These are phyloP conservation scores for Beauveria australis DNA, from an alignment of 2,329 filamentous ascomycete species.

Conservation along the genomic window DNA sequence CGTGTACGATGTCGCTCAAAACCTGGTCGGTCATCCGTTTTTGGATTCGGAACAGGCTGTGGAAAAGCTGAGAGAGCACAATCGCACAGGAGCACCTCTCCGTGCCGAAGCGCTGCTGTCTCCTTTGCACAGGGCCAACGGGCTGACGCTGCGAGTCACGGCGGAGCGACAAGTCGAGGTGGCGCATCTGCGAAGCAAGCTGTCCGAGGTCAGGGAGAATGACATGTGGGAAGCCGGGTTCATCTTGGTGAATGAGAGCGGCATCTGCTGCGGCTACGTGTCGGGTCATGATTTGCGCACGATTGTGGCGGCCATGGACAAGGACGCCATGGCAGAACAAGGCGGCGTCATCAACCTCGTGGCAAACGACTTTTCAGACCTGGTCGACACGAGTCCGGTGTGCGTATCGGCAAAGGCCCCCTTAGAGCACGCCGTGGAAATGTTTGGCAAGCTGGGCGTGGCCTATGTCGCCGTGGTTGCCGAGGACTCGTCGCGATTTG, in stretches of 20 bases:
- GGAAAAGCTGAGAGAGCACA: constrained; percentile 20
- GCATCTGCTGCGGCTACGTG: constrained; percentile 46
- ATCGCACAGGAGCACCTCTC: constrained; percentile 33
- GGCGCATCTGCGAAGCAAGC: not conserved
- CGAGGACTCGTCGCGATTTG: constrained; percentile 39
- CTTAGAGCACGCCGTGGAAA: constrained; percentile 50
- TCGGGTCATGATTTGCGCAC: constrained; percentile 46
- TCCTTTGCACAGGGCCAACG: not conserved
- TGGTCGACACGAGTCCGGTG: constrained; percentile 47
- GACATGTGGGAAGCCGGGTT: constrained; percentile 42
- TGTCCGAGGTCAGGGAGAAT: constrained; percentile 21
- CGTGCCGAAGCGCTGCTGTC: not conserved
- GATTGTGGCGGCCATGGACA: constrained; percentile 29
- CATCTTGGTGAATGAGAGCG: constrained; percentile 40
- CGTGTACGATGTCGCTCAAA: constrained; percentile 53
- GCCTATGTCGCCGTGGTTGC: constrained; percentile 45
- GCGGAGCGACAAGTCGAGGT: not conserved
- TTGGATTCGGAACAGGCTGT: constrained; percentile 43
- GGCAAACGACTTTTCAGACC: constrained; percentile 29
- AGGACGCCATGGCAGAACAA: constrained; percentile 15
- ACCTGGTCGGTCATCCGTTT: constrained; percentile 50
- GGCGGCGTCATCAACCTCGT: constrained; percentile 23
- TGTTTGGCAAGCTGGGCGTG: constrained; percentile 50
- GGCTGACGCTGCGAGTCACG: not conserved
- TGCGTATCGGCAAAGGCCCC: constrained; percentile 42